A percentile compares a stretch with the other conserved stretches of the same genome.
These are phyloP conservation scores for Chaetoceros muelleri DNA, from an alignment of 108 stramenopile genomes.

Conservation along the genomic window DNA sequence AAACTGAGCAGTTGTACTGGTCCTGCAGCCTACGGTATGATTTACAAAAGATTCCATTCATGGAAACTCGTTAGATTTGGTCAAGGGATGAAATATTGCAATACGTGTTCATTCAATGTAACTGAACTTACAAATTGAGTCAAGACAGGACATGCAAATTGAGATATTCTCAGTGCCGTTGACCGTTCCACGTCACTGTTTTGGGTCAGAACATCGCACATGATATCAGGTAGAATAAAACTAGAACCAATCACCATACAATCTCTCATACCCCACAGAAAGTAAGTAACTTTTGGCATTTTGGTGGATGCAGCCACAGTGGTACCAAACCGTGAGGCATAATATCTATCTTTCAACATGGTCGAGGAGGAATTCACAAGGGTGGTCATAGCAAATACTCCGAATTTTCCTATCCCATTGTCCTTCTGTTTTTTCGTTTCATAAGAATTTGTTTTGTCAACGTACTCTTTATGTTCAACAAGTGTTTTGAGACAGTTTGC, in stretches of 20 bases:
- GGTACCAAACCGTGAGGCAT: conserved; percentile 36
- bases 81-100: too few species aligned
- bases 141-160: conserved; percentile 25
- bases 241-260: conserved; percentile 38
- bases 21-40: too few species aligned
- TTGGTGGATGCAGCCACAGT: neutral
- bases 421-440: neutral
- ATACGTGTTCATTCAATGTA: too few species aligned
- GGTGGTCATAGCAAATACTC: conserved; percentile 35
- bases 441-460: neutral
- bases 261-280: conserved; percentile 38
- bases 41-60: too few species aligned
- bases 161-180: conserved; percentile 17
- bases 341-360: conserved; percentile 41
- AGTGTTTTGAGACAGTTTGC: conserved; percentile 41
- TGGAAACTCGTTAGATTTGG: too few species aligned
- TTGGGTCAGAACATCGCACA: conserved; percentile 4
- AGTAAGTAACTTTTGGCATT: conserved; percentile 28
- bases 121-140: conserved; percentile 42
- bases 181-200: conserved; percentile 9
- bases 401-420: conserved; percentile 1
- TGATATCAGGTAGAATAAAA: conserved; percentile 38
- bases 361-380: conserved; percentile 29
- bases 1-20: too few species aligned
- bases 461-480: conserved; percentile 22